Evolutionary conservation across 1,139 yeast species (phyloP), one percentile per base, ranked within the genome.

Genomic region (Saccharomyces hybrid): DNA sequence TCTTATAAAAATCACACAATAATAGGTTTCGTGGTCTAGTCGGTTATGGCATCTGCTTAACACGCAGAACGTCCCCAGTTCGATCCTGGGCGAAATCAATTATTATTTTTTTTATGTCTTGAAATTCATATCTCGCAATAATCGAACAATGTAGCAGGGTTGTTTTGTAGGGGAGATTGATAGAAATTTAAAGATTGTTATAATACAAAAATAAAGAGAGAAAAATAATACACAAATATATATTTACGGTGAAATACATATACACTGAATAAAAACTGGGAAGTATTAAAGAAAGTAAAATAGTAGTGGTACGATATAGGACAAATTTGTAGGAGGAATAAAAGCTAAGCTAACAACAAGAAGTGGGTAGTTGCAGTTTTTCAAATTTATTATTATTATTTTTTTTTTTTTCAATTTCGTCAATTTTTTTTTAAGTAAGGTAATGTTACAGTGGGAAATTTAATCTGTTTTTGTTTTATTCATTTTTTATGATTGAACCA

Each of bases 41-140:
- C 76, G 96, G 96, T 88, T 81, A 88, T 88, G 96, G 95, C 96
- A 86, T 86, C 91, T 88, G 96, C 96, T 87, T 88, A 88, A 88
- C 96, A 88, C 96, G 96, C 96, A 86, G 91, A 86, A 88, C 91
- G 96, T 89, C 96, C 96, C 96, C 97, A 88, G 97, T 89, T 89
- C 97, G 96, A 89, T 86, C 96, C 97, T 88, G 97, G 96, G 96
- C 89, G 86, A 82, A 87, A 86, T 87, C 96, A 89, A 32, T 27
- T 24, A 46, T 38, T 38, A 16, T 32, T 46, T 46, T 14, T 31
- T 47, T 44, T 24, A 3, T 21, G 24, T 4, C 4, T 3, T 21
- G 21, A 21, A 21, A 24, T 24, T 4, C 26, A 24, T 24, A 24
- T 6, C 4, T 24, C 26, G 26, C 6, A 4, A 4, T 4, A 24